These are phyloP conservation scores for Waltergamsia citrina DNA, from an alignment of 2,329 filamentous ascomycete genomes.

Conservation along the genomic window DNA sequence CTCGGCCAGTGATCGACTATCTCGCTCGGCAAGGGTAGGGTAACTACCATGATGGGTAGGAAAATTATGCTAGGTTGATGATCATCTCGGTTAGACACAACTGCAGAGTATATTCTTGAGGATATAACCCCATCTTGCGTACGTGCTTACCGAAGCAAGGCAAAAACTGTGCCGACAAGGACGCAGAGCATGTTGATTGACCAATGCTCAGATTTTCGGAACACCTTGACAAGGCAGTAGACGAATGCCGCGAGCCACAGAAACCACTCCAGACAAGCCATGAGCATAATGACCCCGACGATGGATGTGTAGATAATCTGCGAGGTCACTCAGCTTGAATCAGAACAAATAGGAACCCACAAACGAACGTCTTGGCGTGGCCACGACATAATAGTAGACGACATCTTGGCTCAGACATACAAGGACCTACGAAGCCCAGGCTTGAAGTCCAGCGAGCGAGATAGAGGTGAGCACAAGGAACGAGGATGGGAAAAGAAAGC, in stretches of 20 bases:
- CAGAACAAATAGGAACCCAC: not conserved
- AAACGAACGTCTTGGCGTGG: conserved; percentile 32
- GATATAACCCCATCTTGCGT: too few species aligned
- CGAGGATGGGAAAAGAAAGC: too few species aligned
- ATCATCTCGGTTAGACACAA: too few species aligned
- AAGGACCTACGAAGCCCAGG: too few species aligned
- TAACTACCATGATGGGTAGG: conserved; percentile 89
- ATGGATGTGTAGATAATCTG: conserved; percentile 82
- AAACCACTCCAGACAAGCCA: conserved; percentile 85
- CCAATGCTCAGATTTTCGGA: conserved; percentile 81
- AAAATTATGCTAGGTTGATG: conserved; percentile 84
- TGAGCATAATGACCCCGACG: conserved; percentile 71
- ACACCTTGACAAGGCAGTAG: conserved; percentile 85
- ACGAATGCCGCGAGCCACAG: conserved; percentile 90
- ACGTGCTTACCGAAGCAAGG: conserved; percentile 67
- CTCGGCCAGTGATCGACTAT: conserved; percentile 66
- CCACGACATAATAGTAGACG: too few species aligned
- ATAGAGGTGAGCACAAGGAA: too few species aligned
- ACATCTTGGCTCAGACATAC: too few species aligned
- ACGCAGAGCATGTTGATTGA: conserved; percentile 71
- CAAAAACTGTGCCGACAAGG: conserved; percentile 64
- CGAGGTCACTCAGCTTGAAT: not conserved
- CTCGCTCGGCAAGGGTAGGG: conserved; percentile 68
- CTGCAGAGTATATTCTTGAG: too few species aligned
- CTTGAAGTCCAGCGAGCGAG: too few species aligned